These are phyloP conservation scores for Fennellomyces sp. DNA, from an alignment of 371 early-diverging fungal genomes.

Conservation along the genomic window DNA sequence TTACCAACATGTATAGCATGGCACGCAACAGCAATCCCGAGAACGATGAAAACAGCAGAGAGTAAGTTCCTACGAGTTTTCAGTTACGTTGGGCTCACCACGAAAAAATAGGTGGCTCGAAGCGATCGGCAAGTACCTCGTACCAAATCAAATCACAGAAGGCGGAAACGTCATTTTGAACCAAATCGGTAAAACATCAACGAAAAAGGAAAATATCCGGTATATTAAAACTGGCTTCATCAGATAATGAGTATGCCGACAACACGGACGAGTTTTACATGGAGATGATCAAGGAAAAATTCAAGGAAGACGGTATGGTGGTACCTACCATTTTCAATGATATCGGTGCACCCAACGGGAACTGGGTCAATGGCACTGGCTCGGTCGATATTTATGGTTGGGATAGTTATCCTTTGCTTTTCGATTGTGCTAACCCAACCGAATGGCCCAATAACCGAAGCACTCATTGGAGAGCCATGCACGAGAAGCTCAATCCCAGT, in stretches of 20 bases:
- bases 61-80: not conserved
- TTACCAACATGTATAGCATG: constrained; percentile 1
- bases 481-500: constrained; percentile 4
- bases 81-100: not conserved
- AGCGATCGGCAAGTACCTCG: constrained; percentile 14
- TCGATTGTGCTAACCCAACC: constrained; percentile 15
- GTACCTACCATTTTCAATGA: constrained; percentile 16
- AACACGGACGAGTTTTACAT: constrained; percentile 7
- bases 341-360: not conserved
- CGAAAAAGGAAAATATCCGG: not conserved
- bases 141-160: constrained; percentile 16
- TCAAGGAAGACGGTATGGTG: constrained; percentile 11
- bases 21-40: constrained; percentile 7
- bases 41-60: constrained; percentile 6
- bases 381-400: constrained; percentile 15
- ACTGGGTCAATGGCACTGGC: constrained; percentile 6
- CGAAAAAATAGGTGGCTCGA: constrained; percentile 6
- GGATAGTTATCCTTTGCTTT: constrained; percentile 13
- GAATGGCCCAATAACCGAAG: constrained; percentile 5
- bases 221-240: not conserved
- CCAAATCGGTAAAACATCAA: constrained; percentile 4
- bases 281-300: constrained; percentile 11
- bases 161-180: constrained; percentile 10
- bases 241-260: constrained; percentile 14
- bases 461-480: constrained; percentile 3